Percentiles rank a stretch among this genome's conserved stretches.
These are phyloP conservation scores for Nannochloropsis granulata DNA, from an alignment of 108 stramenopile genomes.

Conservation along the genomic window DNA sequence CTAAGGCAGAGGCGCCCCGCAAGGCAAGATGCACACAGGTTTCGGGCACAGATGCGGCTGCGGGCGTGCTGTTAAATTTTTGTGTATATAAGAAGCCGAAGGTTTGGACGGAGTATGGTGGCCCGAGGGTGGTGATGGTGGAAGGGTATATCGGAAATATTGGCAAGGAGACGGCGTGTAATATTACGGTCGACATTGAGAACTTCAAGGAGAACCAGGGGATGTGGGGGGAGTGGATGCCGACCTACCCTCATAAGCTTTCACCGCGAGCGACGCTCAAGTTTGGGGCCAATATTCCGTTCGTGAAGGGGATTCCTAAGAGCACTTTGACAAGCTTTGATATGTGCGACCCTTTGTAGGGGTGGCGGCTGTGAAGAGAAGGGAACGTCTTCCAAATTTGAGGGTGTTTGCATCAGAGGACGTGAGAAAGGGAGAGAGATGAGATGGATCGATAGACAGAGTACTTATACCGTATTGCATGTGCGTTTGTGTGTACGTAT, in stretches of 20 bases:
- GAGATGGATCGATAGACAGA: too few relatives aligned
- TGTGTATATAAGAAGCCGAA: neutral
- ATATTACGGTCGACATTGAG: neutral
- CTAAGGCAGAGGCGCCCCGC: neutral
- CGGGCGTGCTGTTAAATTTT: neutral
- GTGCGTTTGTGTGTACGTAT: too few relatives aligned
- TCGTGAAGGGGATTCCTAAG: neutral
- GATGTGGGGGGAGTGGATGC: neutral
- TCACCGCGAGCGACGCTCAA: neutral
- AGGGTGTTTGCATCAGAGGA: too few relatives aligned
- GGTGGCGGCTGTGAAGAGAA: neutral
- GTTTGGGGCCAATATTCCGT: neutral
- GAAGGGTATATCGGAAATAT: neutral
- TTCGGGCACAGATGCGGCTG: neutral
- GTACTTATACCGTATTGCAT: too few relatives aligned
- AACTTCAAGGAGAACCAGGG: neutral
- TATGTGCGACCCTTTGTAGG: neutral
- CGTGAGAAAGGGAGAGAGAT: too few relatives aligned
- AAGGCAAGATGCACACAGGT: neutral
- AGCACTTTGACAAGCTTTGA: neutral
- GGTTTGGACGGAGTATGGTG: neutral
- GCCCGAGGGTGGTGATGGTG: neutral
- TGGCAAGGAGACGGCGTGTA: neutral
- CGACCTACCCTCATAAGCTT: neutral
- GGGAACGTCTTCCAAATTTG: too few relatives aligned